These are phyloP conservation scores for Capsicum rhomboideum DNA, from an alignment of 257 asterid genomes.

Conservation along the genomic window DNA sequence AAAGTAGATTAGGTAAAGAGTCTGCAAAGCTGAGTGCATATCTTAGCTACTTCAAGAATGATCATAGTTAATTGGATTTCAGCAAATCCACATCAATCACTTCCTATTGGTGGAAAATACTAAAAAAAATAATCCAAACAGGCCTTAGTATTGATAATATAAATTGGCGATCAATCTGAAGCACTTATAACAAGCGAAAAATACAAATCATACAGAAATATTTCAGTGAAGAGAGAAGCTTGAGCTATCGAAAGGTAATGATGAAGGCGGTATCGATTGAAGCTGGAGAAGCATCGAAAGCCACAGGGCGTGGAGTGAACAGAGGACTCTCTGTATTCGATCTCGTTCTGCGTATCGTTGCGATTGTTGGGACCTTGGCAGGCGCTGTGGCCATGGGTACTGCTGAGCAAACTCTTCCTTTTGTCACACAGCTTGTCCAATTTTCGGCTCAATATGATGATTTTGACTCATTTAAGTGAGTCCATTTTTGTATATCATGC, in stretches of 20 bases:
- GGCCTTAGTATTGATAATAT: background rate
- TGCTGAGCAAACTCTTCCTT: conserved; percentile 61
- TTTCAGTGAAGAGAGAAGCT: background rate
- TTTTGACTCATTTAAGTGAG: conserved; percentile 56
- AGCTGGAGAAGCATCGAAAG: conserved; percentile 10
- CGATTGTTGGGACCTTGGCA: conserved; percentile 54
- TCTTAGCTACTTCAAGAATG: background rate
- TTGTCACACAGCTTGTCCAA: conserved; percentile 41
- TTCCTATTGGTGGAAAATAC: background rate
- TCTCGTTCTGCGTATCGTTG: conserved; percentile 50
- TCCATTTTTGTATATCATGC: background rate
- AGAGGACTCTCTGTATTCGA: conserved; percentile 49
- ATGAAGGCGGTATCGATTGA: background rate
- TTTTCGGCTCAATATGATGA: conserved; percentile 67
- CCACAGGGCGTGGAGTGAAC: background rate
- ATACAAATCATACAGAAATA: background rate
- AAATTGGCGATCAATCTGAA: background rate
- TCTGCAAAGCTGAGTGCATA: background rate
- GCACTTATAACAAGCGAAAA: background rate
- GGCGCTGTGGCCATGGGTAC: conserved; percentile 79
- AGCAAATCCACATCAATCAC: background rate
- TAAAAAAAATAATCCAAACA: background rate
- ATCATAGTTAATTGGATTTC: background rate
- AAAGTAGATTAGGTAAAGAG: background rate
- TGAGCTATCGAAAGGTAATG: background rate